Evolutionary conservation across 2,329 filamentous ascomycete species (phyloP), one percentile per base, ranked within the genome.

Genomic region (Curvularia verruculosa): DNA sequence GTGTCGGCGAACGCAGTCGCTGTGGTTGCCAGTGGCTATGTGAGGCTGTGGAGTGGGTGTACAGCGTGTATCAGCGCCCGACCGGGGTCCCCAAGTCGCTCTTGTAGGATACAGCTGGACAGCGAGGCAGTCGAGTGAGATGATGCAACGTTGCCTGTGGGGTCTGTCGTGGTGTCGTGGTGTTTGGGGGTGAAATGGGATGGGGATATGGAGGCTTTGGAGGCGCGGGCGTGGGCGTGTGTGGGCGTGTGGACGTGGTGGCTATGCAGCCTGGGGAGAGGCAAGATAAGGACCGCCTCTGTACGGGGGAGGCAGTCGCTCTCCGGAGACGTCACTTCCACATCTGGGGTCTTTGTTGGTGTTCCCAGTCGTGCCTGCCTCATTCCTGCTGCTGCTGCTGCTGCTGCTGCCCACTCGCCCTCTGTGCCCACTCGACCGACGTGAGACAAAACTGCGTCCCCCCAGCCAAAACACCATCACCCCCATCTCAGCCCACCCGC

Each of bases 1-100:
- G 62, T 56, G 63, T 66, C 63, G 63, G 63, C 63, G 58, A 66
- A 56, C 54, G 56, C 34, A 29, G 29, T 31, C 46, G 49, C 24
- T 58, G 48, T 51, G 50, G 61, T 47, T 52, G 54, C 59, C 60
- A 51, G 47, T 59, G 52, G 60, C 60, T 57, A 48, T 52, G 54
- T 65, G 63, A 63, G 60, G 63, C 58, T 58, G 63, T 63, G 58
- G 56, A 54, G 48, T 51, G 54, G 49, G 56, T 47, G 54, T 47
- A 52, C 53, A 58, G 51, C 58, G 46, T 54, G 48, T 61, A 53
- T 56, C 55, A 49, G 52, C 52, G 48, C 34, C 52, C 49, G 47
- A 44, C 52, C 52, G 54, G 59, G 59, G 45, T 52, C 54, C 58
- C 59, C 59, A 49, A 58, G 31, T 36, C 31, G 10, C 21, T 31